Percentiles rank a stretch among this genome's conserved stretches.
Evolutionary conservation across 2,329 filamentous ascomycete genomes (phyloP).

Genomic region (Pyricularia sp.): DNA sequence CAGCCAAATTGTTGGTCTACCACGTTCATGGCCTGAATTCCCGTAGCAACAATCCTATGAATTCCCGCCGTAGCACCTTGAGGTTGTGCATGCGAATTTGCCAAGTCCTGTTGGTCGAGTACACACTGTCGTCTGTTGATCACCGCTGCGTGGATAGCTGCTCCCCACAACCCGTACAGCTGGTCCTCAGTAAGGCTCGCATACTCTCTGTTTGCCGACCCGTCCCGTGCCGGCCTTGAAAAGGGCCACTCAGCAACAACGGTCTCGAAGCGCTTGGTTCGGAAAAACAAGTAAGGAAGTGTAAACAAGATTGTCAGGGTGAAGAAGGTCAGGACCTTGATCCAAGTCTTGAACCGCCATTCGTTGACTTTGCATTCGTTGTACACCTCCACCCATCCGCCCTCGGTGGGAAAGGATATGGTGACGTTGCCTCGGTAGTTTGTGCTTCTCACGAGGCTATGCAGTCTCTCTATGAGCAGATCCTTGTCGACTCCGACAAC

Average conservation of each 20-base stretch:
- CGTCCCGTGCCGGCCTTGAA: constrained; percentile 25
- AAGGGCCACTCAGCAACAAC: constrained; percentile 52
- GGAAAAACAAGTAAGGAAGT: constrained; percentile 62
- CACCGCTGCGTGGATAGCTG: constrained; percentile 49
- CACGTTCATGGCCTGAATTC: constrained; percentile 40
- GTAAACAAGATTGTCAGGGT: constrained; percentile 59
- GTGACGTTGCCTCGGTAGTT: constrained; percentile 56
- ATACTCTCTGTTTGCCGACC: constrained; percentile 30
- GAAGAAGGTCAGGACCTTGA: constrained; percentile 55
- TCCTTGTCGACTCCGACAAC: constrained; percentile 53
- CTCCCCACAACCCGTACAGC: constrained; percentile 55
- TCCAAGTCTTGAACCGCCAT: constrained; percentile 55
- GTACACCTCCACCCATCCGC: constrained; percentile 52
- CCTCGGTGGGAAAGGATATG: constrained; percentile 50
- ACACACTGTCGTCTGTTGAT: constrained; percentile 45
- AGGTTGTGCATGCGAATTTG: constrained; percentile 26
- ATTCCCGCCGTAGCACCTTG: constrained; percentile 25
- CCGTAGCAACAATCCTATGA: constrained; percentile 30
- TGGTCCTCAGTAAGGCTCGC: constrained; percentile 45
- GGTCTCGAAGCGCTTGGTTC: constrained; percentile 59
- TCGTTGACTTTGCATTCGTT: constrained; percentile 52
- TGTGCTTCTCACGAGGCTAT: constrained; percentile 49
- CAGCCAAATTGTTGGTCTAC: constrained; percentile 46
- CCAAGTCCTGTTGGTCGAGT: constrained; percentile 48
- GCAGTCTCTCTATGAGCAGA: constrained; percentile 39